phyloP scores from a whole-genome alignment of 2,329 filamentous ascomycete genomes.

The Leptographium galeiforme region DNA sequence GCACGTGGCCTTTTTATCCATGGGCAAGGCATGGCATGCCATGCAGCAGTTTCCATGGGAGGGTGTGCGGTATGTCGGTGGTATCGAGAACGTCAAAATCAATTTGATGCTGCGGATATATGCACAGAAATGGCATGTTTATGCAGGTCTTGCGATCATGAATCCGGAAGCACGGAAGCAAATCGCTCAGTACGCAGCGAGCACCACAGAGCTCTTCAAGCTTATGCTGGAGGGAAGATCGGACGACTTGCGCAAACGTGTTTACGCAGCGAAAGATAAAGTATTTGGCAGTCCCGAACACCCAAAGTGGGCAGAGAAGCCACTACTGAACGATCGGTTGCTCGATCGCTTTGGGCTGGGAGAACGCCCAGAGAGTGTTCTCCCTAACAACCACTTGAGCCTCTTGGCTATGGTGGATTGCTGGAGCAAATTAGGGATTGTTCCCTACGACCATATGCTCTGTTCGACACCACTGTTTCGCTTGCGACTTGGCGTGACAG shows the following conservation, averaged over 20 bases:
- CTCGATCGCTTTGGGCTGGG: slow-evolving; percentile 83
- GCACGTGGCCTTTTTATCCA: slow-evolving; percentile 89
- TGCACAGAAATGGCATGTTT: slow-evolving; percentile 98
- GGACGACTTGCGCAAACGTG: slow-evolving; percentile 58
- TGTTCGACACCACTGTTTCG: slow-evolving; percentile 96
- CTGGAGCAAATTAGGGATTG: slow-evolving; percentile 86
- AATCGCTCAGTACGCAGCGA: slow-evolving; percentile 86
- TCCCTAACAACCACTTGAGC: slow-evolving; percentile 87
- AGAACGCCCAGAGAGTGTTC: slow-evolving; percentile 31
- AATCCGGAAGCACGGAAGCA: slow-evolving; percentile 87
- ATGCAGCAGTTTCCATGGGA: slow-evolving; percentile 97
- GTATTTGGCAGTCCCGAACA: slow-evolving; percentile 64
- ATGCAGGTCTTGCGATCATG: slow-evolving; percentile 90
- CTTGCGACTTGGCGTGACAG: slow-evolving; percentile 91
- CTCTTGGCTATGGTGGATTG: slow-evolving; percentile 96
- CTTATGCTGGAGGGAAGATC: slow-evolving; percentile 82
- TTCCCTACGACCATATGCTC: slow-evolving; percentile 99
- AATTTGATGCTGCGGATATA: slow-evolving; percentile 97
- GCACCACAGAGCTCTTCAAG: slow-evolving; percentile 89
- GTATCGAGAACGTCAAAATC: slow-evolving; percentile 98
- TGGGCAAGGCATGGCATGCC: slow-evolving; percentile 96
- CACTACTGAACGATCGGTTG: slow-evolving; percentile 68
- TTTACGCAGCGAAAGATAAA: slow-evolving; percentile 50
- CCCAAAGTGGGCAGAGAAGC: slow-evolving; percentile 44
- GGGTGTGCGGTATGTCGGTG: slow-evolving; percentile 84